Base-by-base conservation (phyloP, 129 eudicot genomes). In the Tanacetum coccineum region DNA sequence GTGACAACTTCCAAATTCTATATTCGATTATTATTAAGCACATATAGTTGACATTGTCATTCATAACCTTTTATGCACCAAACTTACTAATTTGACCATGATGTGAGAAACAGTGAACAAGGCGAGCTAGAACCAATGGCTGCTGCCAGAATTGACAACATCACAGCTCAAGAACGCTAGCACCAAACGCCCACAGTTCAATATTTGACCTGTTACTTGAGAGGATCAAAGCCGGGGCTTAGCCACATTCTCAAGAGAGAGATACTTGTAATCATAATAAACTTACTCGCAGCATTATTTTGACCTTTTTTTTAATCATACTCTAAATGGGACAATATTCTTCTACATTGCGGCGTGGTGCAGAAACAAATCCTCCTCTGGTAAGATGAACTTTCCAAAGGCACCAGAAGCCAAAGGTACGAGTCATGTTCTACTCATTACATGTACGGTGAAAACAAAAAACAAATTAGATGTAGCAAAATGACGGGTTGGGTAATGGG, bases 331-430 rank as follows among this genome's bases (percentile, higher is more conserved):
- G 54, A 68, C 52, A 7, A 49, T 70, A 39, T 56, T 32, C n/a
- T 74, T 44, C 48, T 73, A 51, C 64, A 19, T 42, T n/a, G n/a
- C n/a, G n/a, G 60, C n/a, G 32, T 42, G n/a, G 20, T 68, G 59
- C 88, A 94, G 99, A n/a, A 68, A 86, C 83, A 62, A 87, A 94
- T 60, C 96, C 99, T 42, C 80, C 87, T n/a, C 13, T 66, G 87
- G 78, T 84, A 75, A 40, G 81, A 66, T 49, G 99, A 94, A 70
- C 96, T 94, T 67, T 76, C 97, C 70, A 79, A 84, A 72, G 99
- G 99, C n/a, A n/a, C 76, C 99, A 94, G 82, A 81, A 85, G 79
- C 99, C 99, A 66, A 89, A 78, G 96, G 99, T 92, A 81, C 42
- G 1, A 18, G 8, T 59, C 17, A 58, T 17, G 39, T 19, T 22